Base-by-base conservation (phyloP, 306 rosid species). In the Rosa chinensis region DNA sequence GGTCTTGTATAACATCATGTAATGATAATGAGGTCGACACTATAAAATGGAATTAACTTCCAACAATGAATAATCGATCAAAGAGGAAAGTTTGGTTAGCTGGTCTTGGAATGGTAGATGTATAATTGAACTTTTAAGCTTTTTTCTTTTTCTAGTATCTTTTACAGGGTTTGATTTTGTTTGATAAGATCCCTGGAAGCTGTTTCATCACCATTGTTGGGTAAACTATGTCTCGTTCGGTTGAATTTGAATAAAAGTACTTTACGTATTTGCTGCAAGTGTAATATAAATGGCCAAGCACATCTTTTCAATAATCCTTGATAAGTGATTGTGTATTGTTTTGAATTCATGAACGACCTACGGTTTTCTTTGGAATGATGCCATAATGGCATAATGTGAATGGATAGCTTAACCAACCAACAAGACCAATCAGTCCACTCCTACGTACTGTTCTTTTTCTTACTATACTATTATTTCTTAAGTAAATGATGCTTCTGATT, bases 41-140 rank as follows among this genome's bases (percentile, higher is more conserved):
- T 61, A 40, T 25, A 11, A 61, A 40, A 10, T 12, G 17, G 13
- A 61, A 21, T 8, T 59, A 21, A 10, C 23, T n/a, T 59, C 6
- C 39, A 61, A 25, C 37, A 40, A 61, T 61, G 67, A 61, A 61
- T 25, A 25, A 61, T 13, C 14, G 66, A 23, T 61, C 39, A 1
- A 32, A 32, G 43, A 13, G n/a, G 45, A 25, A 35, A 7, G 47
- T 37, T 66, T 66, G 23, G 70, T 66, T 66, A 37, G 47, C 45
- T 66, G 23, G 45, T 28, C 13, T 14, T 62, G 68, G 68, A 83
- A 82, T 23, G 86, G 81, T 77, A 83, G 79, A 62, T 76, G 37
- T 32, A 28, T 28, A 28, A 28, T 62, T 28, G 45, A 64, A 40
- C 42, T 17, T 61, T 62, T 23, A 75, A 63, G 63, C 71, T 37